These are phyloP conservation scores for Lactarius sanguifluus DNA, from an alignment of 768 basidiomycete species.

Conservation along the genomic window DNA sequence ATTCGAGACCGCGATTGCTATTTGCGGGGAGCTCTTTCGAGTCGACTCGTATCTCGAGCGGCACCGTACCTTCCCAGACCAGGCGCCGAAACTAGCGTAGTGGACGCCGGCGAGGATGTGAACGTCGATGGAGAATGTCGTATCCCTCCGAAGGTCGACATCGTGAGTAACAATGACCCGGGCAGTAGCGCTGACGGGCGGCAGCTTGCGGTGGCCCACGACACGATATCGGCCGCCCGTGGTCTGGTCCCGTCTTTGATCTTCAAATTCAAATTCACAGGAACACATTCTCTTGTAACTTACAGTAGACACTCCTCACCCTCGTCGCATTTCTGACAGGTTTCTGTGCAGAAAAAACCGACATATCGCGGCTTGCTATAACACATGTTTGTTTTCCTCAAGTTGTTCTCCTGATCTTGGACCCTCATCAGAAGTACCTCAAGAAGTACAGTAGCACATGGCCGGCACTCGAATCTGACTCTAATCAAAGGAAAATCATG, in stretches of 20 bases:
- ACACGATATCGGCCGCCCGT: neutral
- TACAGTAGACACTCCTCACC: neutral
- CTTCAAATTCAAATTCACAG: neutral
- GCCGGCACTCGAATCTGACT: neutral
- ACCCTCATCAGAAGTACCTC: neutral
- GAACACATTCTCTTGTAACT: neutral
- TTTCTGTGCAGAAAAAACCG: neutral
- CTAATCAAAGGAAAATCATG: neutral
- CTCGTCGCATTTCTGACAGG: neutral
- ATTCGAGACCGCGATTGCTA: conserved; percentile 85
- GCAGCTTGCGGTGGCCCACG: neutral
- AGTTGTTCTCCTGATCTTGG: neutral
- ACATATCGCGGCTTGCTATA: neutral
- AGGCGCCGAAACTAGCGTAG: conserved; percentile 84
- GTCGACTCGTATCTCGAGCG: conserved; percentile 86
- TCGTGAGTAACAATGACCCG: conserved; percentile 19
- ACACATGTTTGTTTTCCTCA: neutral
- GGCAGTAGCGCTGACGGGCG: conserved; percentile 6
- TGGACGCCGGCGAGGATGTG: conserved; percentile 53
- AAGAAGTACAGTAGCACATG: conserved; percentile 4
- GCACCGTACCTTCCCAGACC: conserved; percentile 89
- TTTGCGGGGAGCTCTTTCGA: conserved; percentile 87
- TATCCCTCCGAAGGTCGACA: conserved; percentile 36
- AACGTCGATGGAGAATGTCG: conserved; percentile 46
- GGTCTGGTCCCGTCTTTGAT: neutral